Evolutionary conservation across 768 basidiomycete genomes (phyloP).

Genomic region (Xerocomus potaroensis): DNA sequence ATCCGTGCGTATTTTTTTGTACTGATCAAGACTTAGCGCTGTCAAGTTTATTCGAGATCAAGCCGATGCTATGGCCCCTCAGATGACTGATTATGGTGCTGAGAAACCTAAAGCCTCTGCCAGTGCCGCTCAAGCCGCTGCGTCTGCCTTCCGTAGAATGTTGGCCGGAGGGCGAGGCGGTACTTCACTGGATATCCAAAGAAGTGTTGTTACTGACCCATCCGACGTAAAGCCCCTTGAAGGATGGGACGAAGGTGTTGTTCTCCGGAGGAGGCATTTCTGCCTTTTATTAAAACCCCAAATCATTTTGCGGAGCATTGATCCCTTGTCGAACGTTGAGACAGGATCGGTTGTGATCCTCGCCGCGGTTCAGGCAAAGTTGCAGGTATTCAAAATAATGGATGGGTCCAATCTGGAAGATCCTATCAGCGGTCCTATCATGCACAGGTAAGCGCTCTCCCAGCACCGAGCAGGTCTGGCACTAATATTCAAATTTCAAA

Average conservation of each 20-base stretch:
- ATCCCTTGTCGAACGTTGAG: conserved; percentile 29
- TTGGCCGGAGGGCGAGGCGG: conserved; percentile 50
- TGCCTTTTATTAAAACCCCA: conserved; percentile 91
- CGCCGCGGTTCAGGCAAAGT: conserved; percentile 74
- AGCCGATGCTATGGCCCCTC: conserved; percentile 42
- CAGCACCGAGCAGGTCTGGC: not conserved
- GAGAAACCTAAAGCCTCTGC: conserved; percentile 30
- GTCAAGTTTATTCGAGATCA: conserved; percentile 88
- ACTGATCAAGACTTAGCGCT: conserved; percentile 42
- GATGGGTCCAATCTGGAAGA: conserved; percentile 77
- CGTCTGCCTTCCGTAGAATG: conserved; percentile 61
- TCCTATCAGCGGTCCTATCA: conserved; percentile 78
- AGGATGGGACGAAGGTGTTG: conserved; percentile 71
- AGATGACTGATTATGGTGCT: conserved; percentile 12
- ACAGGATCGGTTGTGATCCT: conserved; percentile 60
- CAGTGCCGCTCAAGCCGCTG: conserved; percentile 61
- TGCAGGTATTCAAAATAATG: conserved; percentile 76
- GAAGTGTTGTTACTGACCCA: conserved; percentile 27
- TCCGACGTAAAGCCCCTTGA: conserved; percentile 53
- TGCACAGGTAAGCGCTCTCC: conserved; percentile 61
- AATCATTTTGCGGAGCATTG: conserved; percentile 68
- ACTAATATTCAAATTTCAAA: conserved; percentile 3
- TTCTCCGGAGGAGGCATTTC: conserved; percentile 67
- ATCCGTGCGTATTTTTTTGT: conserved; percentile 1
- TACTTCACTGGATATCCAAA: conserved; percentile 38